A percentile compares a stretch with the other conserved stretches of the same genome.
phyloP scores from a whole-genome alignment of 768 basidiomycete genomes.

The Royoungia palumana region DNA sequence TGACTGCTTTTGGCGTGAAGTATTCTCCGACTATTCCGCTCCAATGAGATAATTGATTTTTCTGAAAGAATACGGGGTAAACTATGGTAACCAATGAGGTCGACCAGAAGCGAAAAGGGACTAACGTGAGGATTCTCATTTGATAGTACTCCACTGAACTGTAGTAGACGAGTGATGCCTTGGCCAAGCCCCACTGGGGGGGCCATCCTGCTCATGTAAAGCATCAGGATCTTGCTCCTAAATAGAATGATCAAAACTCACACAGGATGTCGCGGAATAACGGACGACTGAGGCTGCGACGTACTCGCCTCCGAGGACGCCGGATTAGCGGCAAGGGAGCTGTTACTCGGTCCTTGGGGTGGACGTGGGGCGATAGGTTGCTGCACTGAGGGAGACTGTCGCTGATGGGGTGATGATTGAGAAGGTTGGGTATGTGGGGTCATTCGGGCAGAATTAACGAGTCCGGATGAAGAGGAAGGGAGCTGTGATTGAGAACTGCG shows the following conservation, averaged over 20 bases:
- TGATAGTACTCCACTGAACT: slow-evolving; percentile 67
- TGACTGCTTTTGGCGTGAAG: slow-evolving; percentile 64
- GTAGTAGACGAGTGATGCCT: slow-evolving; percentile 59
- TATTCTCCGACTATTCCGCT: slow-evolving; percentile 59
- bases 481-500: slow-evolving; percentile 37
- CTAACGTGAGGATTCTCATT: slow-evolving; percentile 48
- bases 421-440: slow-evolving; percentile 33
- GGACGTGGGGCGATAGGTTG: slow-evolving; percentile 38
- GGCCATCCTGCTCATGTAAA: slow-evolving; percentile 27
- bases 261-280: slow-evolving; percentile 30
- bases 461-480: slow-evolving; percentile 28
- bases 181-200: slow-evolving; percentile 53
- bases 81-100: slow-evolving; percentile 3
- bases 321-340: slow-evolving; percentile 23
- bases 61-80: slow-evolving; percentile 33
- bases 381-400: slow-evolving; percentile 34
- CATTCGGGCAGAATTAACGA: slow-evolving; percentile 30
- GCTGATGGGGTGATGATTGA: slow-evolving; percentile 33
- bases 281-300: slow-evolving; percentile 32
- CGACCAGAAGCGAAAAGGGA: background rate
- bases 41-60: slow-evolving; percentile 69
- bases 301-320: slow-evolving; percentile 29
- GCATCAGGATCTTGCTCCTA: slow-evolving; percentile 14
- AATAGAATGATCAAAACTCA: slow-evolving; percentile 18
- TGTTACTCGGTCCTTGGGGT: slow-evolving; percentile 25